Percentiles rank a stretch among this genome's conserved stretches.
Conservation (phyloP, 2,329 filamentous ascomycete species). For the Penicillium sp. region DNA sequence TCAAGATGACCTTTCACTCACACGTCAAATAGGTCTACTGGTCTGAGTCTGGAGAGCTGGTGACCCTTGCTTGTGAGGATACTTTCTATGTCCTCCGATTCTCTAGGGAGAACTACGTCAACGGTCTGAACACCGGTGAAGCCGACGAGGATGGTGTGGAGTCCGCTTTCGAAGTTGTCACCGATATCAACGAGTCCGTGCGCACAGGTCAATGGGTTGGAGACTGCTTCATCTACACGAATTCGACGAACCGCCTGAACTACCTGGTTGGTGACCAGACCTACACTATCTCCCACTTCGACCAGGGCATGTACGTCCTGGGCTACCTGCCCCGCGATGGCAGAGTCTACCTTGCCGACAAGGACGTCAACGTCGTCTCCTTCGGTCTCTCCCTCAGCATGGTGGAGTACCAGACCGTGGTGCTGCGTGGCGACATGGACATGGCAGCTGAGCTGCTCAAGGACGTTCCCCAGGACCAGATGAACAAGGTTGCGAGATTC, state of each 20-base stretch:
- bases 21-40: constrained; percentile 69
- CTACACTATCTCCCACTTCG: constrained; percentile 94
- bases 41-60: constrained; percentile 92
- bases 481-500: constrained; percentile 97
- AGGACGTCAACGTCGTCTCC: constrained; percentile 84
- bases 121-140: constrained; percentile 70
- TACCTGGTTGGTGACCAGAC: constrained; percentile 97
- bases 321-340: constrained; percentile 93
- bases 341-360: constrained; percentile 89
- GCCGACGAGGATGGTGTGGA: constrained; percentile 89
- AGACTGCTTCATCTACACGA: constrained; percentile 98
- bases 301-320: constrained; percentile 86
- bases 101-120: constrained; percentile 77
- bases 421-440: constrained; percentile 88
- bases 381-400: constrained; percentile 85
- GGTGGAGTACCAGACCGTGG: constrained; percentile 91
- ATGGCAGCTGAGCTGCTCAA: constrained; percentile 74
- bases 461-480: constrained; percentile 79
- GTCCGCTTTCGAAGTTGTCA: constrained; percentile 89
- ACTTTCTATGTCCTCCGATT: constrained; percentile 90
- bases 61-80: constrained; percentile 86
- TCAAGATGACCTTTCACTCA: no score
- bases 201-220: constrained; percentile 96
- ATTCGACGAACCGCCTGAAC: constrained; percentile 89
- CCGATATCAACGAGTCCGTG: constrained; percentile 86